Evolutionary conservation across 2,329 filamentous ascomycete genomes (phyloP), one percentile per base, ranked within the genome.

Genomic region (Hysterium pulicare): DNA sequence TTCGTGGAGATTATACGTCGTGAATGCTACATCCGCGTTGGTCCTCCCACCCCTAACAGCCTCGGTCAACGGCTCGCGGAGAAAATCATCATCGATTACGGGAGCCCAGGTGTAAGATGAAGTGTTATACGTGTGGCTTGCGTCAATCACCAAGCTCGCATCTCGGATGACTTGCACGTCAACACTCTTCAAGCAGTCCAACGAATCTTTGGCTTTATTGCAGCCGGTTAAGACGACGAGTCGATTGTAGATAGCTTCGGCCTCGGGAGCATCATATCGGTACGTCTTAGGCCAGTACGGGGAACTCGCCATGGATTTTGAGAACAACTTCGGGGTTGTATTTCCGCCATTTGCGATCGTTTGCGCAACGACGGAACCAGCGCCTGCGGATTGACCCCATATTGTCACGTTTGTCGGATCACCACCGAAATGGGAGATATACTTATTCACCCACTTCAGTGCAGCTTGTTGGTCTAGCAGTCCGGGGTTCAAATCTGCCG

Each of bases 1-100:
- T 59, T 84, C 81, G 53, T 82, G 76, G 0, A 75, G 71, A 55
- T 84, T 84, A 58, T 82, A 83, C 69, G 75, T 77, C n/a, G 71
- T 70, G 48, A 75, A 76, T 0, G 73, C 70, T 7, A 64, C 57
- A 2, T 75, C 68, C 2, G 71, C 70, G 40, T 77, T 73, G 7
- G 79, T 59, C 3, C 49, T 38, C 0, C 64, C 61, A 3, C 53
- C 58, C 0, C 51, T 48, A 0, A 73, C 64, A 1, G 71, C 73
- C 1, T 69, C 49, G 2, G 71, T 76, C 2, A 84, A 64, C 15
- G 67, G 66, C 42, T 69, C 58, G 2, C 54, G 64, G 34, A 84
- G 62, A 51, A 83, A 82, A 0, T 45, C 54, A 8, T 70, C 73
- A 51, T 83, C 80, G 44, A 83, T 73, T 7, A 83, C 78, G 1